Base-by-base conservation (phyloP, 1,284 basidiomycete species). In the Puccinia triticina region DNA sequence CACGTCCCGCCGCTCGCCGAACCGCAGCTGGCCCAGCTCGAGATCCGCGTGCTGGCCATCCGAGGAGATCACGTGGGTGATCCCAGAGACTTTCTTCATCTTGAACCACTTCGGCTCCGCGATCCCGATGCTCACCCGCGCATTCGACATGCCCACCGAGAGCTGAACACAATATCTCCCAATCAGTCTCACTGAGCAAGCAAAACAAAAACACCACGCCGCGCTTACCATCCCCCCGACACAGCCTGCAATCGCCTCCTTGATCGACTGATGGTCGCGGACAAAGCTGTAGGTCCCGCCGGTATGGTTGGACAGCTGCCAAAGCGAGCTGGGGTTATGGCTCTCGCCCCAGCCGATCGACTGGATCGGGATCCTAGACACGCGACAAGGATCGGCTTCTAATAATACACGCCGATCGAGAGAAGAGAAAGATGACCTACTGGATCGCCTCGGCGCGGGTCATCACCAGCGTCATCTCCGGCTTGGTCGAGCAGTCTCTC, bases 221-320 rank as follows among this genome's bases (percentile, higher is more conserved):
- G 2, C 61, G 43, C 82, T 83, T 29, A 84, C 55, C 91, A 97
- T 92, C 4, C 95, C 95, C 12, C 95, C 95, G 12, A 98, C 90
- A 86, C 94, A 94, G 10, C 95, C 96, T 2, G 94, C 94, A 37
- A 98, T 89, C 83, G 94, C 92, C 85, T 93, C 92, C 67, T 93
- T 91, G 40, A 97, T 91, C 86, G 95, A 93, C 87, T 97, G 94
- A 93, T 94, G 96, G 86, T 97, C 95, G 87, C 93, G 93, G 82
- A 97, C 94, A 85, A 96, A 98, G 8, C 95, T 98, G 88, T 98
- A 98, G n/a, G 94, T 95, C 57, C 96, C 96, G 82, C 91, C 91
- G 0, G 96, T 98, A 87, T 98, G 94, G 88, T 98, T 98, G 16
- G 95, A 97, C 89, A 99, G 94, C 66, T 98, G 91, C 96, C 96